A percentile compares a stretch with the other conserved stretches of the same genome.
These are phyloP conservation scores for Termitomyces sp. DNA, from an alignment of 768 basidiomycete genomes.

Conservation along the genomic window DNA sequence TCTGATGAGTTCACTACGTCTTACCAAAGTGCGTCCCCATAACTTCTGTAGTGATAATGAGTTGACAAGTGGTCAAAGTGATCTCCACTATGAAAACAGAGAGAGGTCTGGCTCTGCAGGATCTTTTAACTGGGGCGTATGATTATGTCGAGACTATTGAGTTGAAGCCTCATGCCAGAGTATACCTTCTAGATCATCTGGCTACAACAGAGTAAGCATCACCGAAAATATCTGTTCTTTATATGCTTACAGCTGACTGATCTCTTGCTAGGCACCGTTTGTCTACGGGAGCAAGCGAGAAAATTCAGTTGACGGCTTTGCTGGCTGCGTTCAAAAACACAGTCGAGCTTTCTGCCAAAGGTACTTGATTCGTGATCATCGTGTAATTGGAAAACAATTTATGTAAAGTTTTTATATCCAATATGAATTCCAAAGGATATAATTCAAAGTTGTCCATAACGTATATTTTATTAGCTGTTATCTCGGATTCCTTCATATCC, in stretches of 20 bases:
- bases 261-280: conserved; percentile 67
- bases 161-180: conserved; percentile 78
- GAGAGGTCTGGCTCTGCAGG: conserved; percentile 91
- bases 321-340: conserved; percentile 92
- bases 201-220: conserved; percentile 89
- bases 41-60: neutral
- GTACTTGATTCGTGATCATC: conserved; percentile 12
- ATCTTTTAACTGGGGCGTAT: conserved; percentile 87
- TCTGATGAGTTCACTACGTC: conserved; percentile 92
- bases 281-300: conserved; percentile 91
- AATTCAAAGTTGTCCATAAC: neutral
- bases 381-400: neutral
- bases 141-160: conserved; percentile 88
- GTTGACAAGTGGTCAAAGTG: conserved; percentile 45
- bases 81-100: conserved; percentile 86
- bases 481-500: neutral
- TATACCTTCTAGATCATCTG: conserved; percentile 89
- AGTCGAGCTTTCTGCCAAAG: conserved; percentile 68
- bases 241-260: neutral
- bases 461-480: neutral
- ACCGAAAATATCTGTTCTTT: neutral
- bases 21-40: conserved; percentile 60
- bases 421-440: neutral
- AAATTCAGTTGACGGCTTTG: conserved; percentile 89
- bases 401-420: neutral